These are phyloP conservation scores for Tuctoria greenei DNA, from an alignment of 176 grass and related monocot species.

Conservation along the genomic window DNA sequence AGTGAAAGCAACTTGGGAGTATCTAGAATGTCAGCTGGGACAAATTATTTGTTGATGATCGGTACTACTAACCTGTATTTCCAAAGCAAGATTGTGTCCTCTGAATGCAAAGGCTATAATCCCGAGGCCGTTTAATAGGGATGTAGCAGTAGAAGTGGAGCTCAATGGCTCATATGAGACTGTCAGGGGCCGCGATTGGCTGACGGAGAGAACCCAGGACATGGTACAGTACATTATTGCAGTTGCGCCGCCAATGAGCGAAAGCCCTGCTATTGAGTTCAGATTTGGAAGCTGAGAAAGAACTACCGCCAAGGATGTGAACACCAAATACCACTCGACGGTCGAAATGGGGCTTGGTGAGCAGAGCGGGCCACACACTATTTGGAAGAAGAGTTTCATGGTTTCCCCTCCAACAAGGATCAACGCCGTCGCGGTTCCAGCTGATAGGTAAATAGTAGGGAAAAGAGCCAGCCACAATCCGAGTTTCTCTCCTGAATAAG, in stretches of 20 bases:
- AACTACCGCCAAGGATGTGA: constrained; percentile 78
- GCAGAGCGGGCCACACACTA: constrained; percentile 76
- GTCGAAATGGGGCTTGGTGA: constrained; percentile 76
- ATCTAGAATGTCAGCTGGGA: not conserved
- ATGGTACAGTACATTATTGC: constrained; percentile 88
- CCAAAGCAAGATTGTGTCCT: constrained; percentile 92
- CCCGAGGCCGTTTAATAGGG: constrained; percentile 77
- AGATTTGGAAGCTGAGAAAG: constrained; percentile 98
- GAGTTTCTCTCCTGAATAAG: constrained; percentile 74
- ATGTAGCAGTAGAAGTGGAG: constrained; percentile 54
- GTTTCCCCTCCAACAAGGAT: constrained; percentile 93
- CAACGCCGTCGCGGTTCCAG: constrained; percentile 86
- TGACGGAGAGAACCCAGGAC: constrained; percentile 90
- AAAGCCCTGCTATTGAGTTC: constrained; percentile 93
- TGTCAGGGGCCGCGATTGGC: constrained; percentile 50
- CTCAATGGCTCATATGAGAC: constrained; percentile 66
- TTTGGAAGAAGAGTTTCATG: constrained; percentile 97
- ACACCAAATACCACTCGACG: constrained; percentile 95
- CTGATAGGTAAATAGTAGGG: constrained; percentile 95
- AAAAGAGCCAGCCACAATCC: constrained; percentile 87
- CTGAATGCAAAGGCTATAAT: constrained; percentile 97
- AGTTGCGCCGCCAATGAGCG: constrained; percentile 79
- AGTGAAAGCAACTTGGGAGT: not conserved
- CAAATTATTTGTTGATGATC: not conserved
- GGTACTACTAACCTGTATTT: constrained; percentile 81